Evolutionary conservation across 78 protist species (phyloP).

Genomic region (Dictyostelium intermedium): DNA sequence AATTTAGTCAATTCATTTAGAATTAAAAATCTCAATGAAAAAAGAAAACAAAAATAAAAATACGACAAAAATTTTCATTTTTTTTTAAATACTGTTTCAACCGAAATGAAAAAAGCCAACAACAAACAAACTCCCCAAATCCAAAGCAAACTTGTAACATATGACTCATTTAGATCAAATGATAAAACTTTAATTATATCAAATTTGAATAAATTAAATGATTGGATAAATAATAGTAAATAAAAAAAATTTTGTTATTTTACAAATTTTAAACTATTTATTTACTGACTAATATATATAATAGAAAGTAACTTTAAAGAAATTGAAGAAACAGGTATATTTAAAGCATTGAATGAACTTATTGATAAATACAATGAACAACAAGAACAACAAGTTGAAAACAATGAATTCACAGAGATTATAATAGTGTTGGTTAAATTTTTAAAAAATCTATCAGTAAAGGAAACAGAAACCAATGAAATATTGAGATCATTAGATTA

Average conservation of each 20-base stretch:
- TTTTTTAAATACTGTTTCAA: background rate
- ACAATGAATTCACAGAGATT: background rate
- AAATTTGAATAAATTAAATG: conserved; percentile 24
- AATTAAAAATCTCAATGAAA: no score
- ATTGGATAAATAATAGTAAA: conserved; percentile 59
- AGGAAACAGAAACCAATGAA: conserved; percentile 29
- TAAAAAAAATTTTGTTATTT: no score
- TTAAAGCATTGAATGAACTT: conserved; percentile 8
- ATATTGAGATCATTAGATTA: conserved; percentile 48
- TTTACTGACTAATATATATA: background rate
- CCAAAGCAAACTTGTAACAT: conserved; percentile 1
- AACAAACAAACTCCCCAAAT: background rate
- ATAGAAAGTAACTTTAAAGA: conserved; percentile 23
- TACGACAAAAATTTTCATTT: background rate
- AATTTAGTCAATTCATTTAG: no score
- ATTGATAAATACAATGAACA: conserved; percentile 3
- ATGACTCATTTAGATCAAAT: conserved; percentile 36
- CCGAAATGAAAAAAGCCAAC: background rate
- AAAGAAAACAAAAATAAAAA: background rate
- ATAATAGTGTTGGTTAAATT: background rate
- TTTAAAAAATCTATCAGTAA: background rate
- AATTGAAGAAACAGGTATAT: conserved; percentile 40
- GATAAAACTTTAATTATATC: background rate
- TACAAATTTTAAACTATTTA: no score
- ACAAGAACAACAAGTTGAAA: background rate